phyloP scores from a whole-genome alignment of 2,329 filamentous ascomycete genomes.

The Cordyceps militaris region DNA sequence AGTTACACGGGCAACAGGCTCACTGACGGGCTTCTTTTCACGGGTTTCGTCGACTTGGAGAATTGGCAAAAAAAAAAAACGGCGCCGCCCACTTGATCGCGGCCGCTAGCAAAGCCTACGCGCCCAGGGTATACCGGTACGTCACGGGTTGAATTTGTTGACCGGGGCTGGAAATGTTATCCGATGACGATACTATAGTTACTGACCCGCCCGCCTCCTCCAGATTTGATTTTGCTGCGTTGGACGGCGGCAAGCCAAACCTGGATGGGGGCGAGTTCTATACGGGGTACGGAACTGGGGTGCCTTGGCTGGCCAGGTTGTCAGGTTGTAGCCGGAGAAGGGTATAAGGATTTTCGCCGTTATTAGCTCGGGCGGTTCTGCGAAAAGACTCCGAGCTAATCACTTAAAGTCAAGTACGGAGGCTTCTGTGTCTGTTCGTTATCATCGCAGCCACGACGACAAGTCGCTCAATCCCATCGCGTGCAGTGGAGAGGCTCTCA shows the following conservation, averaged over 20 bases:
- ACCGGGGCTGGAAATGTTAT: background rate
- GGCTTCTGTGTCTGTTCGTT: background rate
- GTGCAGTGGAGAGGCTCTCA: background rate
- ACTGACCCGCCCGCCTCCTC: background rate
- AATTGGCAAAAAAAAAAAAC: background rate
- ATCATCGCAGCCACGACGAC: background rate
- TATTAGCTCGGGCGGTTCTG: conserved; percentile 1
- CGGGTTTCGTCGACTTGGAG: background rate
- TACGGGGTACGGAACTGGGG: background rate
- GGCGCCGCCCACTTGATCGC: background rate
- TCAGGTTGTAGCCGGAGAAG: background rate
- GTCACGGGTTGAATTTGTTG: background rate
- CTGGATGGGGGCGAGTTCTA: background rate
- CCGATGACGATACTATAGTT: background rate
- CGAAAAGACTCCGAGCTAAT: conserved; percentile 1
- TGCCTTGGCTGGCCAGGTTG: background rate
- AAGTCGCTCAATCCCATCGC: too few species aligned
- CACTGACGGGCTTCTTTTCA: background rate
- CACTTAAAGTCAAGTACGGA: background rate
- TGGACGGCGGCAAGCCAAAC: background rate
- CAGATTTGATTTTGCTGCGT: background rate
- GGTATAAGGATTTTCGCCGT: background rate
- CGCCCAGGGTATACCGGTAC: background rate
- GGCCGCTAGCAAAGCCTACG: background rate
- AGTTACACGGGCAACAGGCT: background rate